These are phyloP conservation scores for Mucor mucedo DNA, from an alignment of 371 early-diverging fungal species.

Conservation along the genomic window DNA sequence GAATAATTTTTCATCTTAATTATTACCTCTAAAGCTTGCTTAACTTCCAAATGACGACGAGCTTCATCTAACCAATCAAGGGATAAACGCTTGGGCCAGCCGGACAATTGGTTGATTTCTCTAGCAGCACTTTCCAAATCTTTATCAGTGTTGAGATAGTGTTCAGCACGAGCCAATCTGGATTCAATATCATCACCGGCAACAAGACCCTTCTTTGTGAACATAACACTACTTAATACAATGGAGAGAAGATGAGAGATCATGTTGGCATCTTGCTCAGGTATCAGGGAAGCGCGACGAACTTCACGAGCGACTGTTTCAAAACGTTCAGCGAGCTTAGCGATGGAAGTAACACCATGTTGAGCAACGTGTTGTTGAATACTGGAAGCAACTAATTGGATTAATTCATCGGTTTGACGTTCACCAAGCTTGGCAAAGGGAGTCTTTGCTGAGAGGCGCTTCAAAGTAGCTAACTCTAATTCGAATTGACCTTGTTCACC, in stretches of 20 bases:
- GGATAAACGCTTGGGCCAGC: conserved; percentile 92
- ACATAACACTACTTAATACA: conserved; percentile 78
- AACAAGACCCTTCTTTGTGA: conserved; percentile 86
- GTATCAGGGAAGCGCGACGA: conserved; percentile 83
- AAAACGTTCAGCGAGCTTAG: conserved; percentile 79
- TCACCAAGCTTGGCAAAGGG: conserved; percentile 51
- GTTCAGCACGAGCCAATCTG: conserved; percentile 82
- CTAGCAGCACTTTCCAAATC: conserved; percentile 91
- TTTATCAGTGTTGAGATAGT: conserved; percentile 68
- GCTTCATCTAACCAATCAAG: conserved; percentile 90
- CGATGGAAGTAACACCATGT: conserved; percentile 74
- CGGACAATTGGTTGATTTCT: conserved; percentile 92
- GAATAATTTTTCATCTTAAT: conserved; percentile 40
- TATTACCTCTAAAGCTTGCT: conserved; percentile 79
- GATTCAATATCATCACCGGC: conserved; percentile 91
- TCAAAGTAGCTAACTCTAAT: conserved; percentile 71
- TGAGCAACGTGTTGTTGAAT: conserved; percentile 67
- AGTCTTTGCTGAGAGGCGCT: conserved; percentile 34
- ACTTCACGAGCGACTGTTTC: conserved; percentile 73
- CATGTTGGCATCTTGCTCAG: conserved; percentile 85
- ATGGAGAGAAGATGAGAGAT: conserved; percentile 78
- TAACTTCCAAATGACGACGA: conserved; percentile 84
- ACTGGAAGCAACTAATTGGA: conserved; percentile 67
- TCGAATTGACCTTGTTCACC: conserved; percentile 64
- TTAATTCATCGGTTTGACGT: conserved; percentile 68